phyloP scores from a whole-genome alignment of 345 rosid genomes.

The Ceriops decandra region DNA sequence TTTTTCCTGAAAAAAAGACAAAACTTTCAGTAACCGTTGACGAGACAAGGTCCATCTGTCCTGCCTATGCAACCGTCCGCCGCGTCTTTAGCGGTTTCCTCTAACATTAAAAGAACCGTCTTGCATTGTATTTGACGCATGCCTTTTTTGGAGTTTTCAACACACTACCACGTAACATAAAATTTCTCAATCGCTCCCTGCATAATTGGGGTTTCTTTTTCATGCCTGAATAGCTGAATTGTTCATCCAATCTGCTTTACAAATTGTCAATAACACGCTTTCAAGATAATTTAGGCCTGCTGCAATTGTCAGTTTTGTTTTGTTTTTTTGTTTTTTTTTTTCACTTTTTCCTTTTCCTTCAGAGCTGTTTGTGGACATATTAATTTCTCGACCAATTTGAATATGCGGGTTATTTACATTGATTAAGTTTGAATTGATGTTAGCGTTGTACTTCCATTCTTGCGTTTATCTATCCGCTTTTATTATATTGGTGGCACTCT shows the following conservation, averaged over 20 bases:
- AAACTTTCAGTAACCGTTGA: not conserved
- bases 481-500: not conserved
- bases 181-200: constrained; percentile 1
- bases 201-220: not conserved
- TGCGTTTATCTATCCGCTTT: not conserved
- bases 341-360: not conserved
- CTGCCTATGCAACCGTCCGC: constrained; percentile 50
- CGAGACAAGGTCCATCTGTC: constrained; percentile 23
- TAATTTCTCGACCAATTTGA: not conserved
- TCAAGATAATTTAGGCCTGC: not conserved
- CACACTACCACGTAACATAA: not conserved
- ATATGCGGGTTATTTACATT: not conserved
- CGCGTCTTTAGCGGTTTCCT: constrained; percentile 26
- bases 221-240: not conserved
- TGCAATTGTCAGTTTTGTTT: not conserved
- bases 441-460: not conserved
- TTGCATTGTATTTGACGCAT: too few relatives aligned
- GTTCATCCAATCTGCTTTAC: not conserved
- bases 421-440: not conserved
- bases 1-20: not conserved
- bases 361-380: too few relatives aligned
- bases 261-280: not conserved
- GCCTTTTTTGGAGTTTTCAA: too few relatives aligned
- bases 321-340: not conserved
- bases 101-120: constrained; percentile 20